Percentiles rank a stretch among this genome's conserved stretches.
These are phyloP conservation scores for Trichosporon ovoides DNA, from an alignment of 1,284 basidiomycete genomes.

Conservation along the genomic window DNA sequence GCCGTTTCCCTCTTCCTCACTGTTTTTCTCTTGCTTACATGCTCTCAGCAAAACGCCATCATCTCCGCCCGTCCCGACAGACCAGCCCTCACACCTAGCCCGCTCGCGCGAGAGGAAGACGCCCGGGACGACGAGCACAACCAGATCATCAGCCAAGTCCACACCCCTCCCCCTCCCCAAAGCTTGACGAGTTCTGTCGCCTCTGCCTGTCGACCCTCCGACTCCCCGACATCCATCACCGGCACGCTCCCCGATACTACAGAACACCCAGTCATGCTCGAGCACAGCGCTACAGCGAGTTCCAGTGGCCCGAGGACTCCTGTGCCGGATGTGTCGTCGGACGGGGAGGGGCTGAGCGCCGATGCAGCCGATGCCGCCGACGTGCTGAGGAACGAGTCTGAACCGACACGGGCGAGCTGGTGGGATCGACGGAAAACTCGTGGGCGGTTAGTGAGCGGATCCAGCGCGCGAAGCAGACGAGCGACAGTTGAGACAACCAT, in stretches of 20 bases:
- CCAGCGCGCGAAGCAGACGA: slow-evolving; percentile 1
- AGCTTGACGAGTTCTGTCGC: slow-evolving; percentile 2
- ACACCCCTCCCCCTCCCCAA: neutral
- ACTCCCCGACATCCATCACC: slow-evolving; percentile 2
- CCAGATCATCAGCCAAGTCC: too few species aligned
- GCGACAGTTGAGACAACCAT: slow-evolving; percentile 3
- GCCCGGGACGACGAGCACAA: neutral
- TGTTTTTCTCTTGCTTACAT: neutral
- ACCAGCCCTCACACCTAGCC: neutral
- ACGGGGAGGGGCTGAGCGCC: neutral
- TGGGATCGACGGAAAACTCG: slow-evolving; percentile 16
- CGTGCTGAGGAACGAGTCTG: neutral
- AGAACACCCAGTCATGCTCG: slow-evolving; percentile 2
- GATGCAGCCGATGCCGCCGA: neutral
- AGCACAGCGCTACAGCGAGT: slow-evolving; percentile 10
- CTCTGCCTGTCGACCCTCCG: slow-evolving; percentile 3
- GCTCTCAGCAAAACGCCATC: slow-evolving; percentile 2
- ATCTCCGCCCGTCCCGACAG: neutral
- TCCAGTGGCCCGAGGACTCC: slow-evolving; percentile 18
- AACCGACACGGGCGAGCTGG: slow-evolving; percentile 6
- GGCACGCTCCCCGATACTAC: neutral
- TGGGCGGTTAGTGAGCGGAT: slow-evolving; percentile 8
- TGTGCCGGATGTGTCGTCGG: slow-evolving; percentile 13
- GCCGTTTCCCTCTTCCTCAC: neutral
- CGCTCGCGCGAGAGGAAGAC: neutral